Evolutionary conservation across 768 basidiomycete species (phyloP).

Genomic region (Mrakia hoshinonis): DNA sequence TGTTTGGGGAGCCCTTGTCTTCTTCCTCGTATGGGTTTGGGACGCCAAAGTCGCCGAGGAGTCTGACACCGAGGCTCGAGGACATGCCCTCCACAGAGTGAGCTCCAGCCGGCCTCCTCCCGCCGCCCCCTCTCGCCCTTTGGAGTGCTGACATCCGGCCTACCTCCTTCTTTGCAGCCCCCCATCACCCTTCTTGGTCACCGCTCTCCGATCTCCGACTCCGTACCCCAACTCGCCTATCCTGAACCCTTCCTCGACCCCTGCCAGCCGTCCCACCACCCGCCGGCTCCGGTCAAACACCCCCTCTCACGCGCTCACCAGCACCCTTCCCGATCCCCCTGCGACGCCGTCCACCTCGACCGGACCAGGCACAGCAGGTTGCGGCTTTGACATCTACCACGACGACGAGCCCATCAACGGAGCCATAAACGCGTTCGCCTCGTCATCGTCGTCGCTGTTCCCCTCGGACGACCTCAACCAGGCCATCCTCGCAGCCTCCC

Average conservation of each 20-base stretch:
- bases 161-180: background rate
- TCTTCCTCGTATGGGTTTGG: slow-evolving; percentile 5
- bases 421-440: background rate
- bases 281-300: background rate
- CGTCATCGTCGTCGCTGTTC: background rate
- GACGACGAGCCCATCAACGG: background rate
- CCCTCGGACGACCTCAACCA: background rate
- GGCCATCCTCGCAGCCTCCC: background rate
- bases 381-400: background rate
- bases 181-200: slow-evolving; percentile 3
- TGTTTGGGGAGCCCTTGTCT: background rate
- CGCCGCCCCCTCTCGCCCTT: background rate
- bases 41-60: background rate
- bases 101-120: background rate
- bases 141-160: background rate
- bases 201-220: background rate
- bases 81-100: slow-evolving; percentile 4
- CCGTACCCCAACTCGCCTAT: background rate
- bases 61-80: background rate
- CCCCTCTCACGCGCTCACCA: background rate
- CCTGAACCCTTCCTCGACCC: background rate
- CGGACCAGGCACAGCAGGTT: slow-evolving; percentile 6
- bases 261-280: background rate
- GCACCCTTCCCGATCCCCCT: background rate
- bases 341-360: background rate